Evolutionary conservation across 805 yeast species (phyloP), one percentile per base, ranked within the genome.

Genomic region (Peterozyma xylosa): DNA sequence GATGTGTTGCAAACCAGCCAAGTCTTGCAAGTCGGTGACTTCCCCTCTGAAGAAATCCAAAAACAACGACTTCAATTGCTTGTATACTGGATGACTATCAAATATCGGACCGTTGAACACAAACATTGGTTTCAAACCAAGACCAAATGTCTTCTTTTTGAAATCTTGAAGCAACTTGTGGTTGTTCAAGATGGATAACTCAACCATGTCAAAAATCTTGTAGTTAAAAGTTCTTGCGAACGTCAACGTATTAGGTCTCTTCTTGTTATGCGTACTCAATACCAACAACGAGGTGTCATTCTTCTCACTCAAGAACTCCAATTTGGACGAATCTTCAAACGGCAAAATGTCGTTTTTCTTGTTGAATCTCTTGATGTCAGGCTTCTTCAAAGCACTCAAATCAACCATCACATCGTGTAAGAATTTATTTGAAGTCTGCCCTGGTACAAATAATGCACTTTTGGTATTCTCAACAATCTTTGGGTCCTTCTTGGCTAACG

Each of bases 91-190:
- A 58, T 91, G 88, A 11, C 82, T 71, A 53, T 93, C 98, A 56
- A 93, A 93, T 9, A 84, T 84, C 17, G 93, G 80, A 37, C 99
- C 97, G 60, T 88, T 88, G 71, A 93, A 93, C 3, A 84, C 73
- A 63, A 93, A 85, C 90, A 93, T 79, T 48, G 99, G 99, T 62
- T 88, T 90, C 60, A 91, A 70, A 29, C 99, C 99, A 34, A 91
- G 71, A 37, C 83, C 78, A 65, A 90, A 88, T 1, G 96, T 88
- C 45, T 71, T 60, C 53, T 83, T 82, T 53, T 76, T 80, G 73
- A 93, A 93, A 54, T 91, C 97, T 47, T 74, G 65, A 44, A 93
- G 71, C 35, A 90, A 68, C 61, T 88, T 87, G 58, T 62, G 77
- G 60, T 82, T 78, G 35, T 77, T 76, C 47, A 79, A 78, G 37